phyloP scores from a whole-genome alignment of 352 stramenopile genomes.

The Pseudoperonospora humuli region DNA sequence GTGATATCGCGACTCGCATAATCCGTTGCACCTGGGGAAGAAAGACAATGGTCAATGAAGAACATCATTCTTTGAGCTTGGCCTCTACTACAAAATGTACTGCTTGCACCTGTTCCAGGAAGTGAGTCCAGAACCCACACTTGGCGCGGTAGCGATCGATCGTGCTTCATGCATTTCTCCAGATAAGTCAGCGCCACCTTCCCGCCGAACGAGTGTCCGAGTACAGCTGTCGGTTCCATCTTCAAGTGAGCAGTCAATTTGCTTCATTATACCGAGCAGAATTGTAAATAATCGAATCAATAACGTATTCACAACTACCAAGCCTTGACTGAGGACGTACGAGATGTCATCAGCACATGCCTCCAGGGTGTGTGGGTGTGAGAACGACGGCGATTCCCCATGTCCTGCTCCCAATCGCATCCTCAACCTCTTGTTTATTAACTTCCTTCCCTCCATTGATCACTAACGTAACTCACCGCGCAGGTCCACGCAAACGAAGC shows the following conservation, averaged over 20 bases:
- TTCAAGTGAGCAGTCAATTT: conserved; percentile 41
- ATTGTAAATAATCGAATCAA: too few relatives aligned
- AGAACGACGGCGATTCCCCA: conserved; percentile 65
- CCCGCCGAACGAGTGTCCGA: conserved; percentile 74
- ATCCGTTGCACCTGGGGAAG: conserved; percentile 35
- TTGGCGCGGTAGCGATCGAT: conserved; percentile 34
- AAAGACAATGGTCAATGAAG: neutral
- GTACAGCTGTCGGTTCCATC: conserved; percentile 47
- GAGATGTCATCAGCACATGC: conserved; percentile 64
- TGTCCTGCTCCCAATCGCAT: conserved; percentile 30
- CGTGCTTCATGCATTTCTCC: conserved; percentile 38
- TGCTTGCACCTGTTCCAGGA: conserved; percentile 43
- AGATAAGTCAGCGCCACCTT: conserved; percentile 74
- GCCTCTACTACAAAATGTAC: neutral
- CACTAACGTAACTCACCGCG: conserved; percentile 31
- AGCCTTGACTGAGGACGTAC: conserved; percentile 20
- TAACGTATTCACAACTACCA: neutral
- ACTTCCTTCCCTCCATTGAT: neutral
- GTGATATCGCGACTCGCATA: conserved; percentile 55
- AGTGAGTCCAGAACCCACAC: conserved; percentile 71
- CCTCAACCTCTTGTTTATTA: neutral
- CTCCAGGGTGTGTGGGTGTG: conserved; percentile 46
- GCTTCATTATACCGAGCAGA: conserved; percentile 19
- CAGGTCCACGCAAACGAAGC: conserved; percentile 58
- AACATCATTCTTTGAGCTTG: neutral